Evolutionary conservation across 768 basidiomycete genomes (phyloP), one percentile per base, ranked within the genome.

Genomic region (Lyophyllum decastes): DNA sequence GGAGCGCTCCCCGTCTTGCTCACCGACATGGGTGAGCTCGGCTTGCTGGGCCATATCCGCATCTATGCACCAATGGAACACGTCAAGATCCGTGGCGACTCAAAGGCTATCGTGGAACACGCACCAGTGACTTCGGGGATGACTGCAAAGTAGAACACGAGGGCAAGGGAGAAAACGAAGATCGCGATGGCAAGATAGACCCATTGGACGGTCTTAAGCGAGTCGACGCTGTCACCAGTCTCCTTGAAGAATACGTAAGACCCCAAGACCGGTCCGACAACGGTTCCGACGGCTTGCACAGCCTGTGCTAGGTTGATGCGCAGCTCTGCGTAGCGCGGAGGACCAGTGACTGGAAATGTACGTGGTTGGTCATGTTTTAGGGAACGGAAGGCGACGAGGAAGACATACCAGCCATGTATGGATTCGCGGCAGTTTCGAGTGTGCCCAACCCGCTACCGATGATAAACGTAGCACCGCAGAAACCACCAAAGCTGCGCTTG

Each of bases 301-400:
- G 72, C 68, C 38, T 73, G 72, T n/a, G 72, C 72, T 10, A 72
- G 55, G 51, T 73, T 73, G 52, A 73, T 72, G 14, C 72, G 63
- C 8, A 73, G 56, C 52, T 73, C 72, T 19, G 72, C 67, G 53
- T 72, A 71, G 33, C 58, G 66, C 4, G 72, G 72, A 11, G 72
- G 72, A n/a, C 72, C 72, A 2, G 71, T 72, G 21, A 72, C 71
- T 66, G 46, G 10, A 30, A 30, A 30, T 5, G 30, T 16, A 38
- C 35, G 35, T 38, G 35, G 3, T 38, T 16, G 14, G 35, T 3
- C 35, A 38, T 16, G 35, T 38, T 7, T 16, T 16, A 11, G 6
- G 35, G 11, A 38, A 7, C 4, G 6, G 35, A 38, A 38, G 3
- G 11, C 11, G 5, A 11, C 11, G 14, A 38, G n/a, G 40, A 9